A percentile compares a stretch with the other conserved stretches of the same genome.
phyloP scores from a whole-genome alignment of 768 basidiomycete genomes.

The Lenzites betulinus region DNA sequence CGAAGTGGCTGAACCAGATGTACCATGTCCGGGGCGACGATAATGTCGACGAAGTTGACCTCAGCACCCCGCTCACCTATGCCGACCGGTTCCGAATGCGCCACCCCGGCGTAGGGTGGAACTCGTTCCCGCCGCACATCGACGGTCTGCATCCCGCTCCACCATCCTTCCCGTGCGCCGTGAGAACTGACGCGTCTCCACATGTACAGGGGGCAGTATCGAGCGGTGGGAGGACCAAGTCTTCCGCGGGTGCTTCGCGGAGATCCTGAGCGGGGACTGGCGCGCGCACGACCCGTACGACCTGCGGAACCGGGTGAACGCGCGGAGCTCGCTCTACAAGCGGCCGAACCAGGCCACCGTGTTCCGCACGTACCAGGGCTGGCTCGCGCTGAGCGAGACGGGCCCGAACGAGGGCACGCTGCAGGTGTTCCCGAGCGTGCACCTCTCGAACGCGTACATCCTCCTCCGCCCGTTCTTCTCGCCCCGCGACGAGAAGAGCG shows the following conservation, averaged over 20 bases:
- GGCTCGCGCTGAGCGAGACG: constrained; percentile 71
- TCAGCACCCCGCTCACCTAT: constrained; percentile 64
- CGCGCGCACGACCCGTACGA: constrained; percentile 67
- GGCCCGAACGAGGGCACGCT: constrained; percentile 71
- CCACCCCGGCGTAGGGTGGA: constrained; percentile 62
- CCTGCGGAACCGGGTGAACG: constrained; percentile 58
- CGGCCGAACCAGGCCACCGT: constrained; percentile 46
- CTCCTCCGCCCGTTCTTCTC: constrained; percentile 80
- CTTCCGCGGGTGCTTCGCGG: constrained; percentile 60
- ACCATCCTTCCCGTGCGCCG: too few species aligned
- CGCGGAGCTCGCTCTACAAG: constrained; percentile 64
- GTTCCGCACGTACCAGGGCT: constrained; percentile 68
- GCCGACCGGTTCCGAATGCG: constrained; percentile 77
- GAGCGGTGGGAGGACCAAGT: constrained; percentile 73
- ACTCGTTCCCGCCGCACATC: constrained; percentile 52
- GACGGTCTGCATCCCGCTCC: constrained; percentile 37
- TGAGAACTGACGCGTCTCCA: constrained; percentile 10
- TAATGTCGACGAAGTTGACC: constrained; percentile 54
- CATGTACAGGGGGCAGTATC: constrained; percentile 59
- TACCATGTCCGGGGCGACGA: constrained; percentile 48
- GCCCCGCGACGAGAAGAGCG: constrained; percentile 39
- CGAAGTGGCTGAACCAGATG: constrained; percentile 64
- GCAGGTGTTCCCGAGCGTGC: constrained; percentile 66
- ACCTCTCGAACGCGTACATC: constrained; percentile 68
- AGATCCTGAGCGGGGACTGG: constrained; percentile 66